Conservation (phyloP, 306 rosid genomes). For the Hippophae gyantsensis region DNA sequence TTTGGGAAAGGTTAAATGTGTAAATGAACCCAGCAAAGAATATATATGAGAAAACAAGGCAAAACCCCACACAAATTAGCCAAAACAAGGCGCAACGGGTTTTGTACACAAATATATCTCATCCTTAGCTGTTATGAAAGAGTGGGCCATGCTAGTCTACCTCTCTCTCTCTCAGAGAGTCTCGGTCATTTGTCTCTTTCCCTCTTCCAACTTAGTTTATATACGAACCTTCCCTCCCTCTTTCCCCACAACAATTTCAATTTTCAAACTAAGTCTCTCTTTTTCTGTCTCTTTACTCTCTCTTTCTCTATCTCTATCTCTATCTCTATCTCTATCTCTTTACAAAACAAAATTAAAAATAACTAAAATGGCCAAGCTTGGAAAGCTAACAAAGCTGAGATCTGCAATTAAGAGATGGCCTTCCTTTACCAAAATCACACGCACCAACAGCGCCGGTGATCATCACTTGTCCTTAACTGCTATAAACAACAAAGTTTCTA, state of each 20-base stretch:
- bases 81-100: conserved; percentile 38
- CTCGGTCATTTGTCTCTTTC: conserved; percentile 3
- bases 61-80: conserved; percentile 15
- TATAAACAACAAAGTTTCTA: neutral
- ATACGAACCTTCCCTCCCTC: conserved; percentile 30
- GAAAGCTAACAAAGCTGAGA: conserved; percentile 74
- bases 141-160: conserved; percentile 59
- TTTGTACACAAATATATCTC: conserved; percentile 29
- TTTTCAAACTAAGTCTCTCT: neutral
- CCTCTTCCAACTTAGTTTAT: conserved; percentile 22
- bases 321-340: conserved; percentile 26
- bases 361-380: conserved; percentile 54
- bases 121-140: conserved; percentile 64
- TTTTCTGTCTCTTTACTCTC: conserved; percentile 3
- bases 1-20: too few species aligned
- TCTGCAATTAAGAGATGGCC: conserved; percentile 79
- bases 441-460: conserved; percentile 30
- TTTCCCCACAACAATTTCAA: conserved; percentile 17
- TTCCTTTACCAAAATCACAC: conserved; percentile 54
- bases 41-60: too few species aligned
- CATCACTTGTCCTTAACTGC: conserved; percentile 8
- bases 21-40: too few species aligned
- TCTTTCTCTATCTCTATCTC: conserved; percentile 26
- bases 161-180: neutral
- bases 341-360: neutral